Conservation (phyloP, 176 grass and related monocot genomes). For the Zoysia pacifica region DNA sequence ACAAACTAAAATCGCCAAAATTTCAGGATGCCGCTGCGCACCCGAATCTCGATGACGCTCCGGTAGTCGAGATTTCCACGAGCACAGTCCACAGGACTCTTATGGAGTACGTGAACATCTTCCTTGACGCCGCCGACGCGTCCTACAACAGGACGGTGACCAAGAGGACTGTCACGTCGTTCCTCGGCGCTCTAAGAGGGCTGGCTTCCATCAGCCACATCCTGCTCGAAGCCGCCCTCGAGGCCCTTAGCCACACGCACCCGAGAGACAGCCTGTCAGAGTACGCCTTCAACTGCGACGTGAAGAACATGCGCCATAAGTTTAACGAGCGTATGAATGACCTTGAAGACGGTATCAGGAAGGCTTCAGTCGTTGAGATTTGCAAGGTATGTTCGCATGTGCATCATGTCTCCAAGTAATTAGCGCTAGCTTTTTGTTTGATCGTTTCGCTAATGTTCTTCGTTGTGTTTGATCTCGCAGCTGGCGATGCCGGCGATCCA, state of each 20-base stretch:
- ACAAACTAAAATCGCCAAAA: not conserved
- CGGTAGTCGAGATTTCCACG: slow-evolving; percentile 6
- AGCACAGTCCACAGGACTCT: slow-evolving; percentile 20
- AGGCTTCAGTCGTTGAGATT: not conserved
- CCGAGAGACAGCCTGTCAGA: not conserved
- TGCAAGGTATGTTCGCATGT: slow-evolving; percentile 1
- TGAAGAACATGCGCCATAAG: not conserved
- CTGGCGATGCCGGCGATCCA: not conserved
- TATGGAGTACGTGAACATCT: not conserved
- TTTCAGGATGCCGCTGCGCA: slow-evolving; percentile 1
- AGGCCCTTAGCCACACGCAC: not conserved
- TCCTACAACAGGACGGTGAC: not conserved
- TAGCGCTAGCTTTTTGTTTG: not conserved
- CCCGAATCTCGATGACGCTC: not conserved
- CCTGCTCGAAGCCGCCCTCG: slow-evolving; percentile 30
- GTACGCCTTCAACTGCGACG: slow-evolving; percentile 35
- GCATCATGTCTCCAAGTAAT: not conserved
- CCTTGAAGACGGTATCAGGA: not conserved
- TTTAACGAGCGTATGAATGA: not conserved
- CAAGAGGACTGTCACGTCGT: not conserved
- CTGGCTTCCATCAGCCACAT: slow-evolving; percentile 29
- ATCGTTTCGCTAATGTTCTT: not conserved
- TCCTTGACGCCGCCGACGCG: not conserved
- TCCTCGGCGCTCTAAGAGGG: slow-evolving; percentile 21
- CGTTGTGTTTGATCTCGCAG: not conserved